A percentile compares a stretch with the other conserved stretches of the same genome.
phyloP scores from a whole-genome alignment of 2,329 filamentous ascomycete species.

The Teratosphaeria nubilosa region DNA sequence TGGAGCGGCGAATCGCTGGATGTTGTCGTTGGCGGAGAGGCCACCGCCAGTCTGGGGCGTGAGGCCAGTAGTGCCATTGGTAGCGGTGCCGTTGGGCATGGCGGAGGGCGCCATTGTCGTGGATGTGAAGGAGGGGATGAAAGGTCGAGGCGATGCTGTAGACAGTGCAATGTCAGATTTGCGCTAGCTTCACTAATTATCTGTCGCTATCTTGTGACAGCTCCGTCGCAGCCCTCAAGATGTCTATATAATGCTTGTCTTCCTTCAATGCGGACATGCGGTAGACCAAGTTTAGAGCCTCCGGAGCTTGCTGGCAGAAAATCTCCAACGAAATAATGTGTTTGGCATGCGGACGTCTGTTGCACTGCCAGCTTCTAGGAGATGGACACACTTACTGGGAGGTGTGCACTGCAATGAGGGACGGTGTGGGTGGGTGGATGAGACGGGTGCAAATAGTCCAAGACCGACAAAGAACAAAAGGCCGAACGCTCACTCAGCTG shows the following conservation, averaged over 20 bases:
- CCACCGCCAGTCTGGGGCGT: conserved; percentile 20
- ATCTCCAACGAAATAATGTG: conserved; percentile 1
- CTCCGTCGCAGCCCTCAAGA: background rate
- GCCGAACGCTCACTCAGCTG: background rate
- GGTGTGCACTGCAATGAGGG: background rate
- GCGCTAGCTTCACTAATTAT: background rate
- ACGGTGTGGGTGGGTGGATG: background rate
- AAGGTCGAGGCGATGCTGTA: background rate
- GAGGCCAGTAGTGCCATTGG: conserved; percentile 21
- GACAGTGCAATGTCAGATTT: background rate
- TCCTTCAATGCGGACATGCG: background rate
- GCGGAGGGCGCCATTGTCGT: conserved; percentile 32
- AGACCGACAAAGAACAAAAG: background rate
- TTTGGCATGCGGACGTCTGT: background rate
- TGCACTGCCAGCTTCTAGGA: background rate
- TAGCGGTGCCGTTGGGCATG: conserved; percentile 4
- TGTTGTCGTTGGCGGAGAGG: conserved; percentile 82
- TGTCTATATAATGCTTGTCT: background rate
- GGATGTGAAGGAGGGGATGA: conserved; percentile 1
- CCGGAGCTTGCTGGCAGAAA: conserved; percentile 7
- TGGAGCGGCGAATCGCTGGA: conserved; percentile 87
- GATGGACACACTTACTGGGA: background rate
- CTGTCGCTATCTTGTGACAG: background rate
- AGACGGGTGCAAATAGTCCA: background rate
- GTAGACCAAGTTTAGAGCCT: conserved; percentile 8